These are phyloP conservation scores for Bisporella sp. DNA, from an alignment of 2,329 filamentous ascomycete species.

Conservation along the genomic window DNA sequence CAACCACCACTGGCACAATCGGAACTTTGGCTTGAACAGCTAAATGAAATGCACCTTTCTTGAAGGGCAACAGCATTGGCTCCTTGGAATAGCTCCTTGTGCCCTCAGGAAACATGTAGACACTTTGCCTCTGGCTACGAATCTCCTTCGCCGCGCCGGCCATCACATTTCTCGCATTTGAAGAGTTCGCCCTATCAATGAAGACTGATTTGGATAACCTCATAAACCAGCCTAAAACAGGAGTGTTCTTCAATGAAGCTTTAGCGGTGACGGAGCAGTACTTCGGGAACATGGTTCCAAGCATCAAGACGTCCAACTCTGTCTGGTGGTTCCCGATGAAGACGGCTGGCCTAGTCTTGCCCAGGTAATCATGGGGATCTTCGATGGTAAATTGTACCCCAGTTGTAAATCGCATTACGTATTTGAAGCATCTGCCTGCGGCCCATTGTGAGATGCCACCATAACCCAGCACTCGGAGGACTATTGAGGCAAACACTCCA, in stretches of 20 bases:
- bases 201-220: constrained; percentile 82
- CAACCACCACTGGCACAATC: constrained; percentile 77
- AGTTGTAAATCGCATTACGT: constrained; percentile 64
- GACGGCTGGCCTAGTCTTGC: constrained; percentile 68
- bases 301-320: constrained; percentile 88
- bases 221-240: constrained; percentile 95
- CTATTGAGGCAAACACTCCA: constrained; percentile 67
- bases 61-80: constrained; percentile 84
- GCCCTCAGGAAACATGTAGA: constrained; percentile 87
- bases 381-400: constrained; percentile 73
- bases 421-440: constrained; percentile 71
- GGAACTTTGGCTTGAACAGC: constrained; percentile 91
- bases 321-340: constrained; percentile 95
- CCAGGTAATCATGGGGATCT: constrained; percentile 51
- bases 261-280: constrained; percentile 94
- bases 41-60: constrained; percentile 97
- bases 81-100: constrained; percentile 84
- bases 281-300: constrained; percentile 81
- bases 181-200: constrained; percentile 83
- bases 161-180: constrained; percentile 80
- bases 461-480: constrained; percentile 64
- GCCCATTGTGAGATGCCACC: constrained; percentile 81
- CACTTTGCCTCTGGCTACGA: constrained; percentile 61
- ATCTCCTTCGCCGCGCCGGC: constrained; percentile 77
- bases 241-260: constrained; percentile 68